Base-by-base conservation (phyloP, 495 filamentous ascomycete species). In the Talaromyces thailandensis region DNA sequence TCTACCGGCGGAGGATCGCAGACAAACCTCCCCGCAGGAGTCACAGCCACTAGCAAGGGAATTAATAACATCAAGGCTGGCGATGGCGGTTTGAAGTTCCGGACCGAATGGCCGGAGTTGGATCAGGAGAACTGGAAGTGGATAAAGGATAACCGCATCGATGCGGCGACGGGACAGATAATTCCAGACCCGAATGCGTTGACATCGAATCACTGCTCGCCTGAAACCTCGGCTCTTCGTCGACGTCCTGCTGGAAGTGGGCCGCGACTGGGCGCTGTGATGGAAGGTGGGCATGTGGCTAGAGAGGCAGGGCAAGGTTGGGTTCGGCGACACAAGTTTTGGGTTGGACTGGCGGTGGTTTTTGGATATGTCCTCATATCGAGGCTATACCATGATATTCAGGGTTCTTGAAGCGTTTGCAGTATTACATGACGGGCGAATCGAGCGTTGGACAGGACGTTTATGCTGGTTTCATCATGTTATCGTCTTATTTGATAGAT, bases 41-140 rank as follows among this genome's bases (percentile, higher is more conserved):
- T 83, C 9, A 72, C 65, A 1, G 70, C 75, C 11, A 75, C 76
- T 0, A 70, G 75, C 29, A 78, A 77, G 62, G 87, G 86, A 0
- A 80, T 88, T 59, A 88, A 88, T 32, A 85, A 85, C 24, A 84
- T 89, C 58, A 87, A 86, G 67, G 89, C 89, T 11, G 94, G 94
- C 16, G 94, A 98, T 71, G 92, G 94, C 3, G 94, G 94, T 0
- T 83, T 89, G 61, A 94, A 93, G 73, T 98, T 98, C 69, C 81
- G 86, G 57, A 75, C 81, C 5, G 91, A 98, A 77, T 98, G 93
- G 93, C 84, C 89, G 35, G 94, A 97, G 62, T 65, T 96, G 45
- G 92, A 98, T 68, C 75, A 83, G 66, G 92, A 95, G 77, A 98
- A 98, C 68, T 93, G 88, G 90, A 85, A 84, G 64, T 97, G 91